These are phyloP conservation scores for Candida ascalaphidarum DNA, from an alignment of 805 yeast species.

Conservation along the genomic window DNA sequence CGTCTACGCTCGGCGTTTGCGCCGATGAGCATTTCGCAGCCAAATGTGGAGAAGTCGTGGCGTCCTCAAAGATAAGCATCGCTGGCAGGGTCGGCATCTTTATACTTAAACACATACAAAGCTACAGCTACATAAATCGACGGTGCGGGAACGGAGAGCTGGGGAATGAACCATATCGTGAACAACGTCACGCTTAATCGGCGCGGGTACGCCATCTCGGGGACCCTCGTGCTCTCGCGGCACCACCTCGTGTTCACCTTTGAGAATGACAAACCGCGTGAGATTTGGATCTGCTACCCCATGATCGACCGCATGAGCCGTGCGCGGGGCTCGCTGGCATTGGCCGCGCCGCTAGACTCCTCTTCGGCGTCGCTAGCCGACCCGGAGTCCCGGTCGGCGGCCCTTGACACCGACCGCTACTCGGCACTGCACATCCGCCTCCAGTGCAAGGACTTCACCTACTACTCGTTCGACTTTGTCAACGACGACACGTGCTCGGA, in stretches of 20 bases:
- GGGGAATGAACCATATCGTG: no score
- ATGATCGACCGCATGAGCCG: constrained; percentile 57
- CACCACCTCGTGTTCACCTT: constrained; percentile 33
- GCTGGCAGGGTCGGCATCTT: no score
- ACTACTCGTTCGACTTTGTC: constrained; percentile 65
- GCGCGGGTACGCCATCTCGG: constrained; percentile 27
- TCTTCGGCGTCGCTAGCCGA: no score
- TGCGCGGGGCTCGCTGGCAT: constrained; percentile 42
- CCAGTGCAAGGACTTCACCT: constrained; percentile 79
- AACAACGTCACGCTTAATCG: constrained; percentile 29
- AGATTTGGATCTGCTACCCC: constrained; percentile 91
- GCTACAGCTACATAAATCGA: no score
- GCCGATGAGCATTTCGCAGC: no score
- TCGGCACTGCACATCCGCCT: constrained; percentile 52
- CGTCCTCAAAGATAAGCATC: no score
- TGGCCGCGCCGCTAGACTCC: no score
- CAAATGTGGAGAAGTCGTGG: no score
- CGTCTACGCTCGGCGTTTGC: no score
- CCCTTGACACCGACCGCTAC: constrained; percentile 21
- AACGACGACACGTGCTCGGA: constrained; percentile 53
- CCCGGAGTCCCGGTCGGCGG: constrained; percentile 3
- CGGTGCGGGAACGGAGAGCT: no score
- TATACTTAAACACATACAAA: no score
- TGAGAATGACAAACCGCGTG: constrained; percentile 31
- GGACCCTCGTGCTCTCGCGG: constrained; percentile 27